phyloP scores from a whole-genome alignment of 441 rosid genomes.

The Bruguiera hainesii region DNA sequence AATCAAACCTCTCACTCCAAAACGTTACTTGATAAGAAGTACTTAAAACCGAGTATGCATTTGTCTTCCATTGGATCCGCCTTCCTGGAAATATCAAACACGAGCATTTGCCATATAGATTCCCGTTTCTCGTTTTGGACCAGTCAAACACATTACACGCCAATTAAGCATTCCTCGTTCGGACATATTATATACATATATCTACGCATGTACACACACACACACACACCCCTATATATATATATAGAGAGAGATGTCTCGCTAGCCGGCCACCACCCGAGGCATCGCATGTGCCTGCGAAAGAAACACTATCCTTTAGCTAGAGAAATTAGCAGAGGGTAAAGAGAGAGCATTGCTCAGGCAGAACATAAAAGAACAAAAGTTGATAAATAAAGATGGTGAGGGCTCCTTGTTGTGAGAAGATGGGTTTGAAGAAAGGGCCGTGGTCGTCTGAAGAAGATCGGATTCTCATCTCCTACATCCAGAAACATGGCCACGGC shows the following conservation, averaged over 20 bases:
- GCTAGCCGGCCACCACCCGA: too few species aligned
- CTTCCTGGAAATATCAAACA: neutral
- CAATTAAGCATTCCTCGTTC: too few species aligned
- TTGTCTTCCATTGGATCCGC: neutral
- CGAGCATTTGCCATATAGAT: neutral
- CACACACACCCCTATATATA: too few species aligned
- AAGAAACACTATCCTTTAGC: too few species aligned
- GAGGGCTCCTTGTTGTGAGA: conserved; percentile 39
- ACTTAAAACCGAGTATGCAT: neutral
- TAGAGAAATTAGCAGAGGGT: too few species aligned
- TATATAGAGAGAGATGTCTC: too few species aligned
- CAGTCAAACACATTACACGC: neutral
- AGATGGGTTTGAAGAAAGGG: conserved; percentile 33
- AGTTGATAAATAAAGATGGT: conserved; percentile 26
- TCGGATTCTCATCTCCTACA: conserved; percentile 26
- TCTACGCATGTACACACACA: too few species aligned
- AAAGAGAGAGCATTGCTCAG: neutral
- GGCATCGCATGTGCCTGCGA: too few species aligned
- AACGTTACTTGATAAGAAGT: neutral
- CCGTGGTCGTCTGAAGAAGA: conserved; percentile 48
- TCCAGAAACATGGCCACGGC: conserved; percentile 37
- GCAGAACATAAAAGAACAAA: neutral
- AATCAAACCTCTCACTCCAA: neutral
- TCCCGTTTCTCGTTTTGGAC: neutral
- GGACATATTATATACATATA: too few species aligned